Base-by-base conservation (phyloP, 768 basidiomycete genomes). In the Xerocomus brunneocitrinus region DNA sequence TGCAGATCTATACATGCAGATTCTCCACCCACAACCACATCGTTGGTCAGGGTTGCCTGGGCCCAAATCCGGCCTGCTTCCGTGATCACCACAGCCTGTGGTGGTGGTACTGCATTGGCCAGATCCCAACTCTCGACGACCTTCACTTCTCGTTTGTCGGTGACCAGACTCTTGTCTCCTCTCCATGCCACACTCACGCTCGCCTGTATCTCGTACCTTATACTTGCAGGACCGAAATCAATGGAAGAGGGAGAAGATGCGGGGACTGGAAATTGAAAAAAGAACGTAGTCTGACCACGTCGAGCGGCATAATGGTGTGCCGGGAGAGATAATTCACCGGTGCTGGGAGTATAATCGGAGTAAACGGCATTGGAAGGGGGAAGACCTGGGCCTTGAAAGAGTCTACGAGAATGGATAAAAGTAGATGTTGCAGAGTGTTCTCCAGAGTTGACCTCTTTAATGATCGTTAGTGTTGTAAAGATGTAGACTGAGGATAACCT, bases 281-380 rank as follows among this genome's bases (percentile, higher is more conserved):
- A 76, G 70, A 92, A 93, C 0, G 85, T 87, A 0, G 89, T 87
- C 34, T 76, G 73, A 0, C 90, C 90, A 41, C 82, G 80, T n/a
- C 85, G 81, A 7, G 89, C 91, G 54, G 82, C 81, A 65, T 84
- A 76, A 63, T 91, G 85, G 48, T 82, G 70, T 0, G 76, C 73
- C 0, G 89, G 89, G 3, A 92, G 68, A 0, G 76, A 76, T 1
- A 80, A 77, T 53, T 84, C 81, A 1, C 79, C 84, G 14, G 80
- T 76, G 5, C 71, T 63, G 2, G 84, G 79, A 43, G 45, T 6
- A 51, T 66, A 39, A 64, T 85, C 77, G 1, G 81, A 76, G 51
- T 85, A 76, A 0, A 93, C 89, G 2, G 91, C 87, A 64, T 92
- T 92, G 10, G 90, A 91, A 8, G 89, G 88, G 0, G 90, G 91